Evolutionary conservation across 192 early-diverging fungal species (phyloP).

Genomic region (Umbelopsis vinacea): DNA sequence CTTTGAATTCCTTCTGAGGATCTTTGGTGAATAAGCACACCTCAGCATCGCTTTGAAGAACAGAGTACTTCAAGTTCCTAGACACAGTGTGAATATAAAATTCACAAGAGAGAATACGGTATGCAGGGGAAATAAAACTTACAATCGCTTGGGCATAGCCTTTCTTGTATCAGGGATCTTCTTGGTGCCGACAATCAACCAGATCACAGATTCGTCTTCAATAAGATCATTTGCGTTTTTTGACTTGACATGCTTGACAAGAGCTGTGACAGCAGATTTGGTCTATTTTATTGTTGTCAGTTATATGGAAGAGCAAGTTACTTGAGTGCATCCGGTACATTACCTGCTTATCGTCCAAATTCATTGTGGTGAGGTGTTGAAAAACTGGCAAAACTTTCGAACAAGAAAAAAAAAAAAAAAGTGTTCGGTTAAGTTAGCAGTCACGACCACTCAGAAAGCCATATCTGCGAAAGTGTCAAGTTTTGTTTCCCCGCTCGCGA

Average conservation of each 20-base stretch:
- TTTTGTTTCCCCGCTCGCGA: not conserved
- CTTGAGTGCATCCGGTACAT: not conserved
- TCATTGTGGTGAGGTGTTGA: constrained; percentile 3
- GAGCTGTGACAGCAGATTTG: constrained; percentile 31
- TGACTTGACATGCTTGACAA: constrained; percentile 21
- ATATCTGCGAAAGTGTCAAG: not conserved
- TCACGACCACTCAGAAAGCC: not conserved
- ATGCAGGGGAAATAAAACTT: not conserved
- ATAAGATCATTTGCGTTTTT: constrained; percentile 27
- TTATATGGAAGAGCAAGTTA: not conserved
- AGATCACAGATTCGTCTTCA: constrained; percentile 18
- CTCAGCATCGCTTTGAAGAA: constrained; percentile 65
- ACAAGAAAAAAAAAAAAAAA: constrained; percentile 23
- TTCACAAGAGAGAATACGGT: not conserved
- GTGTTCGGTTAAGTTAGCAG: not conserved
- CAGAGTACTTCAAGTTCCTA: constrained; percentile 71
- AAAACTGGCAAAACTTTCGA: constrained; percentile 1
- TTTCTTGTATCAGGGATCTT: constrained; percentile 26
- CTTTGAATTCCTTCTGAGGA: constrained; percentile 78
- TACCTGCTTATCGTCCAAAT: constrained; percentile 24
- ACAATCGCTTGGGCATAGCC: constrained; percentile 26
- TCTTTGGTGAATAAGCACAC: constrained; percentile 92
- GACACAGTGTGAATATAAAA: not conserved
- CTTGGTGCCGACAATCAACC: constrained; percentile 24
- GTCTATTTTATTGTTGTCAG: constrained; percentile 4